phyloP scores from a whole-genome alignment of 2,329 filamentous ascomycete species.

The Cladobotryum mycophilum region DNA sequence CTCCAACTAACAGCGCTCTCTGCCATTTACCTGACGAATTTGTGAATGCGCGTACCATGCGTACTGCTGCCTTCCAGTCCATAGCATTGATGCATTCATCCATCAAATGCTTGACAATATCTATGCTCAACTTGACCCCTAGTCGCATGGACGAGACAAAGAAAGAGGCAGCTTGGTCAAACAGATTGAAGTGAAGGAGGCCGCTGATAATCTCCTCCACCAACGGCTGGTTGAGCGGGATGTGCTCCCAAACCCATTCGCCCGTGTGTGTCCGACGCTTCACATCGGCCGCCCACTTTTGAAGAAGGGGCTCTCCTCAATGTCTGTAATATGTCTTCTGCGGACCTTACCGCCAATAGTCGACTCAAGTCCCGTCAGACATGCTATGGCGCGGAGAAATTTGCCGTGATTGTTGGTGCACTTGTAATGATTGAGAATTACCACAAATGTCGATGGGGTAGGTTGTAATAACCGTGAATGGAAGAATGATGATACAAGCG shows the following conservation, averaged over 20 bases:
- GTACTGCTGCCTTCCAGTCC: slow-evolving; percentile 33
- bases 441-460: slow-evolving; percentile 43
- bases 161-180: slow-evolving; percentile 38
- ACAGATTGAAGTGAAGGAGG: slow-evolving; percentile 41
- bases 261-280: slow-evolving; percentile 21
- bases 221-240: slow-evolving; percentile 31
- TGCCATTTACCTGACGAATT: slow-evolving; percentile 21
- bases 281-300: slow-evolving; percentile 23
- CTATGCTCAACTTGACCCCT: slow-evolving; percentile 25
- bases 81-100: slow-evolving; percentile 36
- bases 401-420: slow-evolving; percentile 32
- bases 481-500: slow-evolving; percentile 48
- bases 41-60: slow-evolving; percentile 24
- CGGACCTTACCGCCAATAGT: slow-evolving; percentile 34
- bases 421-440: slow-evolving; percentile 46
- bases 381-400: slow-evolving; percentile 40
- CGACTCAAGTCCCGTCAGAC: slow-evolving; percentile 38
- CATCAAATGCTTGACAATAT: slow-evolving; percentile 32
- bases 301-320: slow-evolving; percentile 22
- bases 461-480: slow-evolving; percentile 37
- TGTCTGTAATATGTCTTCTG: slow-evolving; percentile 27
- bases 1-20: slow-evolving; percentile 18
- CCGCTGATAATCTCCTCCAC: slow-evolving; percentile 42
- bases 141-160: slow-evolving; percentile 34
- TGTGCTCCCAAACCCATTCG: slow-evolving; percentile 35